A percentile compares a stretch with the other conserved stretches of the same genome.
Conservation (phyloP, 2,329 filamentous ascomycete genomes). For the Aspergillus neoniger region DNA sequence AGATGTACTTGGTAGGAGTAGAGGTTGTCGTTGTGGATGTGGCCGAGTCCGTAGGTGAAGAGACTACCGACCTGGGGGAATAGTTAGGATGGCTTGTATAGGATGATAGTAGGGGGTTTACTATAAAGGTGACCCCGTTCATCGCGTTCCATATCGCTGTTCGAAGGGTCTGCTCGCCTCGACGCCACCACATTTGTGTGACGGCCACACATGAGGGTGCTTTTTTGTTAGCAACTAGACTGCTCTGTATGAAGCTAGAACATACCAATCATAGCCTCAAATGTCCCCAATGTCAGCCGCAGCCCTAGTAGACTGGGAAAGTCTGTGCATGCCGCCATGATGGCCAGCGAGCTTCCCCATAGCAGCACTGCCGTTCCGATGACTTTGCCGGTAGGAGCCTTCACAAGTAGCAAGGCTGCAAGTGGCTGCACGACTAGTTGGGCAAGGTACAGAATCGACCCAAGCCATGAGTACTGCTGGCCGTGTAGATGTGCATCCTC, state of each 20-base stretch:
- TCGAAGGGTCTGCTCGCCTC: slow-evolving; percentile 60
- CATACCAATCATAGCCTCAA: slow-evolving; percentile 33
- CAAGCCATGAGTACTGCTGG: slow-evolving; percentile 60
- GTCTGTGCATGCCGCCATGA: slow-evolving; percentile 55
- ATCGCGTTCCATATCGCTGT: slow-evolving; percentile 63
- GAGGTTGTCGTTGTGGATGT: slow-evolving; percentile 52
- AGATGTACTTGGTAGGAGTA: slow-evolving; percentile 32
- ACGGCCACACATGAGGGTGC: slow-evolving; percentile 59
- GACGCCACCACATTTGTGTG: slow-evolving; percentile 64
- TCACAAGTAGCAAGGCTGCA: slow-evolving; percentile 49
- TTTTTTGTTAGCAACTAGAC: background rate
- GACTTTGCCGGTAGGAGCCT: slow-evolving; percentile 55
- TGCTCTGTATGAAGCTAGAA: background rate
- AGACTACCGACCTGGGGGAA: slow-evolving; percentile 49
- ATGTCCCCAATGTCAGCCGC: slow-evolving; percentile 48
- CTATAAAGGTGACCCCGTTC: slow-evolving; percentile 61
- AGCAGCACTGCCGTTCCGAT: slow-evolving; percentile 54
- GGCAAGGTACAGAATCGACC: slow-evolving; percentile 62
- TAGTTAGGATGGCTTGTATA: background rate
- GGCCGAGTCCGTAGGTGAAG: slow-evolving; percentile 60
- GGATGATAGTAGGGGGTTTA: background rate
- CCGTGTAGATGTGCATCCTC: slow-evolving; percentile 52
- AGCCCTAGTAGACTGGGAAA: slow-evolving; percentile 51
- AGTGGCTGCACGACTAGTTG: slow-evolving; percentile 61
- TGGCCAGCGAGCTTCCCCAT: slow-evolving; percentile 55